A percentile compares a stretch with the other conserved stretches of the same genome.
These are phyloP conservation scores for Epichloe uncinata DNA, from an alignment of 2,329 filamentous ascomycete species.

Conservation along the genomic window DNA sequence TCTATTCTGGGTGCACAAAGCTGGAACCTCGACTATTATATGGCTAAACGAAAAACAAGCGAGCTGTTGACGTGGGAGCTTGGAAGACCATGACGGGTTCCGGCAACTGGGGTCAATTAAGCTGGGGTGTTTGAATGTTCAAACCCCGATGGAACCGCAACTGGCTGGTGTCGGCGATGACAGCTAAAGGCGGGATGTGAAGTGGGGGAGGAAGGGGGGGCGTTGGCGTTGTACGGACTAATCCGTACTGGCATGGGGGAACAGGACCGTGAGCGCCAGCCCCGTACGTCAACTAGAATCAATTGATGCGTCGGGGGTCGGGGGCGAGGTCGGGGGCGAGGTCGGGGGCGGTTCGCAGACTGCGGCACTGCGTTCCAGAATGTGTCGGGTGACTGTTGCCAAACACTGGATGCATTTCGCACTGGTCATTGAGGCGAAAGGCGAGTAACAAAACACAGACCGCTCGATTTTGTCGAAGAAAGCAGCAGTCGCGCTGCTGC, in stretches of 20 bases:
- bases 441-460: no score
- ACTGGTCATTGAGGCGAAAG: no score
- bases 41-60: no score
- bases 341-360: no score
- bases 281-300: no score
- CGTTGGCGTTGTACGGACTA: not conserved
- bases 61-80: not conserved
- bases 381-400: no score
- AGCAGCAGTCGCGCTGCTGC: not conserved
- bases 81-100: not conserved
- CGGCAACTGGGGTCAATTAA: not conserved
- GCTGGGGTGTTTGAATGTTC: not conserved
- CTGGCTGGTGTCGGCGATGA: slow-evolving; percentile 6
- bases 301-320: no score
- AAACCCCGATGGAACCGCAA: slow-evolving; percentile 1
- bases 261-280: slow-evolving; percentile 7
- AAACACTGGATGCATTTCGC: no score
- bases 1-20: no score
- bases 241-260: slow-evolving; percentile 8
- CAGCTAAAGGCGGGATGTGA: not conserved
- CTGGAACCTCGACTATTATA: not conserved
- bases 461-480: no score
- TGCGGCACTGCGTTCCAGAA: not conserved
- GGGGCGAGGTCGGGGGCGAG: no score
- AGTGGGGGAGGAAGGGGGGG: not conserved